These are phyloP conservation scores for Rhizopogon vulgaris DNA, from an alignment of 768 basidiomycete genomes.

Conservation along the genomic window DNA sequence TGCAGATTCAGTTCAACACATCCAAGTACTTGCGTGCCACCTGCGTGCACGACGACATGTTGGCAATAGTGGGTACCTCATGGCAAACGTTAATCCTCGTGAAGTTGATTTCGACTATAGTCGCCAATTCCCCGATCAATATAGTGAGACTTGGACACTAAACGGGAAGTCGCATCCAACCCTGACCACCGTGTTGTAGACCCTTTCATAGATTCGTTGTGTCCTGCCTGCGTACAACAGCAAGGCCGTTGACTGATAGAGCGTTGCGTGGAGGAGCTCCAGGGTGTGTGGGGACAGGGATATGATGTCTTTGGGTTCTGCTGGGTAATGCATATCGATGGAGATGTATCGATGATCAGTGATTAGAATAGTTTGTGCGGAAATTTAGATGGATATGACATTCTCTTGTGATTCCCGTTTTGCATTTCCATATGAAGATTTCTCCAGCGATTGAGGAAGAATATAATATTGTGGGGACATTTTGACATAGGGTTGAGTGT, in stretches of 20 bases:
- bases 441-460: background rate
- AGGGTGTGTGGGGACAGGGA: background rate
- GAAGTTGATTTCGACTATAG: conserved; percentile 31
- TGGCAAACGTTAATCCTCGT: conserved; percentile 8
- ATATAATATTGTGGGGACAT: too few species aligned
- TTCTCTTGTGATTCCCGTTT: background rate
- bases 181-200: conserved; percentile 22
- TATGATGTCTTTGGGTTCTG: background rate
- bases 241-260: conserved; percentile 4
- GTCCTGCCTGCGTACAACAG: conserved; percentile 23
- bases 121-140: conserved; percentile 66
- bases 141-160: conserved; percentile 40
- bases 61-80: conserved; percentile 66
- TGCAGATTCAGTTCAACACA: conserved; percentile 72
- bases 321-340: background rate
- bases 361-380: conserved; percentile 1
- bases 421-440: background rate
- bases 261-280: conserved; percentile 1
- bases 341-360: conserved; percentile 12
- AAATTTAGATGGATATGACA: background rate
- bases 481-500: background rate
- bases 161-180: conserved; percentile 4
- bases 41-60: conserved; percentile 54
- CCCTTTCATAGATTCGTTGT: conserved; percentile 29
- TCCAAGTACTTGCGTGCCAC: conserved; percentile 48